Evolutionary conservation across 2,329 filamentous ascomycete genomes (phyloP), one percentile per base, ranked within the genome.

Genomic region (Penicillium nordicum): DNA sequence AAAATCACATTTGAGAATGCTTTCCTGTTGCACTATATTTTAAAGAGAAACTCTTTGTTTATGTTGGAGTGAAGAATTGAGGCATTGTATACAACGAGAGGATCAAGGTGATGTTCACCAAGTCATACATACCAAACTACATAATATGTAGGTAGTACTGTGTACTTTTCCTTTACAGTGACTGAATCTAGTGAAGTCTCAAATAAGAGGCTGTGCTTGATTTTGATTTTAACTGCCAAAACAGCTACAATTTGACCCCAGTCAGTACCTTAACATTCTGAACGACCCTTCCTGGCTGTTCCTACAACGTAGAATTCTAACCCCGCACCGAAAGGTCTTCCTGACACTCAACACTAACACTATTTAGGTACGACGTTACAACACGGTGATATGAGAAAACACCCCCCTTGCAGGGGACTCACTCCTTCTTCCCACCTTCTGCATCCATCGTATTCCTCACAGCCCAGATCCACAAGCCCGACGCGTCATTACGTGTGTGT

Each of bases 321-420:
- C 53, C 53, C 53, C 53, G 53, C 53, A 56, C 41, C 4, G 2
- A 3, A 23, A 36, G 3, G 45, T 43, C 37, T 34, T 11, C 11
- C 7, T 48, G 2, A 7, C 10, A 51, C 46, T 36, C 21, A 51
- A 12, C 40, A 52, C 48, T 55, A 45, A 45, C 47, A 55, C 53
- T 2, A 16, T 14, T 40, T 34, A 36, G 42, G 53, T 56, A 48
- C 42, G 48, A 56, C 53, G 53, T 56, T 52, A 46, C 53, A 51
- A 25, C 25, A 38, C 23, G 21, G 21, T 4, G 18, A 55, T 29
- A 40, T 51, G 34, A 29, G 42, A 18, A 18, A 14, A n/a, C 14
- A 32, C 11, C n/a, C 46, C 36, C 53, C 53, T 56, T 52, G 42
- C 53, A 52, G 53, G 25, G 36, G 14, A 36, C 29, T 36, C 29